These are phyloP conservation scores for Coemansia aciculifera DNA, from an alignment of 192 early-diverging fungal genomes.

Conservation along the genomic window DNA sequence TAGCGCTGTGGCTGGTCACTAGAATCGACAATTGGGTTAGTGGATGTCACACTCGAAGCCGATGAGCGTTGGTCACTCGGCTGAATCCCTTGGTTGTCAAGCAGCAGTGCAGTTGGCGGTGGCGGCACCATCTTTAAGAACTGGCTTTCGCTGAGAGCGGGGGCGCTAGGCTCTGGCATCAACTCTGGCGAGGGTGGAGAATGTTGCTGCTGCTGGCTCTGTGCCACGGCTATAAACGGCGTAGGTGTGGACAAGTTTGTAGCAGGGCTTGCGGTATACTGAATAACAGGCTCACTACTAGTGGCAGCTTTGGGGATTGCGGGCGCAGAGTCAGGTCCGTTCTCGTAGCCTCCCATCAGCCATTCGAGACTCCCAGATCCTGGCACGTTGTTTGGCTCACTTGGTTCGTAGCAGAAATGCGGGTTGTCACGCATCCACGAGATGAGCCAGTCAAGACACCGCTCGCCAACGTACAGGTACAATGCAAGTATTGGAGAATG, in stretches of 20 bases:
- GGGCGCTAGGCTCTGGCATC: slow-evolving; percentile 28
- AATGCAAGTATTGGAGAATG: slow-evolving; percentile 20
- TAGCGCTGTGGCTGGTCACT: background rate
- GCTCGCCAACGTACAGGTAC: slow-evolving; percentile 30
- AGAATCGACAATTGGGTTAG: background rate
- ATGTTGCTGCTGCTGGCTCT: background rate
- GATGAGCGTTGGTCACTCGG: background rate
- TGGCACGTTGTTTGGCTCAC: background rate
- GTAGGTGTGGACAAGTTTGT: background rate
- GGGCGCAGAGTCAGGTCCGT: background rate
- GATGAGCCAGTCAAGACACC: slow-evolving; percentile 20
- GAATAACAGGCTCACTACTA: background rate
- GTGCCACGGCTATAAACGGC: slow-evolving; percentile 23
- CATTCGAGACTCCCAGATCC: slow-evolving; percentile 16
- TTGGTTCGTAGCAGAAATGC: slow-evolving; percentile 25
- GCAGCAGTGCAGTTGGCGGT: background rate
- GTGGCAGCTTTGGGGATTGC: background rate
- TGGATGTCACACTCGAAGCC: background rate
- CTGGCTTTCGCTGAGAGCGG: slow-evolving; percentile 19
- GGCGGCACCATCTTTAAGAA: slow-evolving; percentile 11
- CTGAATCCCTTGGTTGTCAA: background rate
- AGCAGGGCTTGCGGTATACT: background rate
- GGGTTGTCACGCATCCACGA: slow-evolving; percentile 26
- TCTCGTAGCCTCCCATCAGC: slow-evolving; percentile 7
- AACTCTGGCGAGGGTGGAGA: background rate